phyloP scores from a whole-genome alignment of 768 basidiomycete species.

The Polyporus arcularius region DNA sequence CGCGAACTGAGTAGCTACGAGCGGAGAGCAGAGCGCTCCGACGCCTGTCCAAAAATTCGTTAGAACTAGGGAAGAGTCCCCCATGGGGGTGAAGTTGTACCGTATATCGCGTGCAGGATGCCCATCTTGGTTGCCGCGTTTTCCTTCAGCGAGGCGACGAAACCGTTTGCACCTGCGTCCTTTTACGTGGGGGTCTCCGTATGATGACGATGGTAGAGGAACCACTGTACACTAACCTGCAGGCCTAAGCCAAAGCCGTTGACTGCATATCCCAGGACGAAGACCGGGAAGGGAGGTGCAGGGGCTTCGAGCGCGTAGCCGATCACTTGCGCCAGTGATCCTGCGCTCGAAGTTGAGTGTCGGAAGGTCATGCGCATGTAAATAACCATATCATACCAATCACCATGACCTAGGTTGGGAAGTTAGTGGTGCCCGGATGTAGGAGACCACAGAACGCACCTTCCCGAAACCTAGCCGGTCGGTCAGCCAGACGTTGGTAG shows the following conservation, averaged over 20 bases:
- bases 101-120: constrained; percentile 65
- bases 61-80: neutral
- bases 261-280: constrained; percentile 49
- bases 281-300: constrained; percentile 65
- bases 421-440: neutral
- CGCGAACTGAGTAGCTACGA: constrained; percentile 82
- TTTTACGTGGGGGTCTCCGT: constrained; percentile 24
- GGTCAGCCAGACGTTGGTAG: constrained; percentile 48
- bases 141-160: constrained; percentile 59
- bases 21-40: constrained; percentile 68
- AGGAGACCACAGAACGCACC: constrained; percentile 27
- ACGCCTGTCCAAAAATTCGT: constrained; percentile 41
- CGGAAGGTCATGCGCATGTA: no score
- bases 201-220: neutral
- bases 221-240: constrained; percentile 32
- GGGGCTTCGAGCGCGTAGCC: constrained; percentile 56
- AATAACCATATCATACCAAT: constrained; percentile 37
- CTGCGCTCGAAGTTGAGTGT: constrained; percentile 27
- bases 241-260: constrained; percentile 54
- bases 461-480: constrained; percentile 50
- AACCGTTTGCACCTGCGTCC: constrained; percentile 76
- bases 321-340: constrained; percentile 51
- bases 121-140: constrained; percentile 69
- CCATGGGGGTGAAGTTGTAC: constrained; percentile 28
- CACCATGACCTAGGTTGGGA: constrained; percentile 36